Evolutionary conservation across 2,329 filamentous ascomycete genomes (phyloP).

Genomic region (Simplicillium aogashimaense): DNA sequence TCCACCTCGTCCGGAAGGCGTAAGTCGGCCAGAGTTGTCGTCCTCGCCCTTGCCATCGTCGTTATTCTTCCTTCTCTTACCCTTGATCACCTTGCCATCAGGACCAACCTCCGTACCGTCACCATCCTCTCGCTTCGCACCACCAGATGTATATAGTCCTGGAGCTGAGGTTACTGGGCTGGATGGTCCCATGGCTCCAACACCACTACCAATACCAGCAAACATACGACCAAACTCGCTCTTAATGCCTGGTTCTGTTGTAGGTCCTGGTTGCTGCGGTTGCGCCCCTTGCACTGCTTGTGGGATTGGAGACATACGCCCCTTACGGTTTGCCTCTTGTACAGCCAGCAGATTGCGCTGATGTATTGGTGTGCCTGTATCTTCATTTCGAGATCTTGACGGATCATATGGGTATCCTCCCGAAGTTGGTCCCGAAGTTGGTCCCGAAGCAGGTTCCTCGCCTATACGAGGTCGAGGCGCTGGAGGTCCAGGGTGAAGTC

Average conservation of each 20-base stretch:
- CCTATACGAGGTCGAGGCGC: conserved; percentile 28
- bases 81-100: conserved; percentile 36
- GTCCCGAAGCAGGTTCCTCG: conserved; percentile 25
- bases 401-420: conserved; percentile 21
- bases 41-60: conserved; percentile 62
- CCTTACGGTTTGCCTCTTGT: conserved; percentile 72
- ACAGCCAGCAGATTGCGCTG: conserved; percentile 65
- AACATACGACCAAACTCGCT: conserved; percentile 94
- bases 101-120: conserved; percentile 34
- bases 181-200: conserved; percentile 38
- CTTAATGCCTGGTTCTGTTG: conserved; percentile 82
- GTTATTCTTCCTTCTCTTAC: conserved; percentile 65
- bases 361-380: conserved; percentile 45
- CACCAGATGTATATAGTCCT: conserved; percentile 34
- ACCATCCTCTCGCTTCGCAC: conserved; percentile 43
- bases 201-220: conserved; percentile 68
- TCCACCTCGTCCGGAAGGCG: conserved; percentile 42
- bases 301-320: conserved; percentile 77
- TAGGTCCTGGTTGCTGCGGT: conserved; percentile 65
- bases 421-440: background rate
- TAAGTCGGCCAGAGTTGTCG: conserved; percentile 50
- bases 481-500: conserved; percentile 20
- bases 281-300: conserved; percentile 92
- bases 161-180: conserved; percentile 35
- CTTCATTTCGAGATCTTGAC: conserved; percentile 28